These are phyloP conservation scores for Triangularia verruculosa DNA, from an alignment of 2,329 filamentous ascomycete genomes.

Conservation along the genomic window DNA sequence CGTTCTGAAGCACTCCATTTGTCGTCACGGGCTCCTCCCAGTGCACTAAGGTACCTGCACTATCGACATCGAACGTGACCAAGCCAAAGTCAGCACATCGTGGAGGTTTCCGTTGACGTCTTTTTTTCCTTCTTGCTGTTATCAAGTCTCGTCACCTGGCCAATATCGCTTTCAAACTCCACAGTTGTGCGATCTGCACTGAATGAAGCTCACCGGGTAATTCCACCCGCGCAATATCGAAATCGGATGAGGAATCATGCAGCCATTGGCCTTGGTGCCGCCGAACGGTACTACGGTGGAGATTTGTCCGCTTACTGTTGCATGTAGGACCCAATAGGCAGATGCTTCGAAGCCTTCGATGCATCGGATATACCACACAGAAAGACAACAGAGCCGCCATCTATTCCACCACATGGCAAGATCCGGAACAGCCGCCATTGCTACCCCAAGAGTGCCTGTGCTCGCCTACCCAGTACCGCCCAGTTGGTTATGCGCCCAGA, in stretches of 20 bases:
- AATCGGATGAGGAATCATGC: conserved; percentile 4
- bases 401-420: conserved; percentile 5
- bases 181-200: background rate
- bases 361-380: conserved; percentile 1
- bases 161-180: background rate
- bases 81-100: background rate
- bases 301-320: background rate
- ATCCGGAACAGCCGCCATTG: conserved; percentile 10
- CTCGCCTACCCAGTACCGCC: conserved; percentile 13
- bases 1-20: background rate
- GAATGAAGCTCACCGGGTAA: conserved; percentile 22
- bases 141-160: background rate
- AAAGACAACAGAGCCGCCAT: conserved; percentile 4
- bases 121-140: no score
- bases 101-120: background rate
- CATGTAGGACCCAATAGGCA: background rate
- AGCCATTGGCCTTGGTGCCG: background rate
- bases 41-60: background rate
- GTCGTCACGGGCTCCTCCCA: no score
- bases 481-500: conserved; percentile 14
- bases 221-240: conserved; percentile 24
- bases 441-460: conserved; percentile 8
- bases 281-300: background rate
- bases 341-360: background rate
- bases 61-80: background rate